phyloP scores from a whole-genome alignment of 371 early-diverging fungal species.

The Apophysomyces elegans region DNA sequence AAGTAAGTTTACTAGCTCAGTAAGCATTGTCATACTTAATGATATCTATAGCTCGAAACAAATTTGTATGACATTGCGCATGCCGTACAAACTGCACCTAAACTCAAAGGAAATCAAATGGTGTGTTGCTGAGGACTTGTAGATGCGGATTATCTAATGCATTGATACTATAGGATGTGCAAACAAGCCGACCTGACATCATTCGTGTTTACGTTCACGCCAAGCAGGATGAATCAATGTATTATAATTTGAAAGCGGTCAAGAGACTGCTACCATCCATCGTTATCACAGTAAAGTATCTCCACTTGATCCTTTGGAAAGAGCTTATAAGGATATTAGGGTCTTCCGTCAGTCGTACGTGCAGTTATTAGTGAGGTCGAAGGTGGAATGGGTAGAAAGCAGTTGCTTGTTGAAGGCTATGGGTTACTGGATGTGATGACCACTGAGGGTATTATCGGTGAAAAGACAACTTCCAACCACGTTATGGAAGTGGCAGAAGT shows the following conservation, averaged over 20 bases:
- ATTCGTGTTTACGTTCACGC: slow-evolving; percentile 75
- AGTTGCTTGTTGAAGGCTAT: slow-evolving; percentile 93
- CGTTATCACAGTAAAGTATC: slow-evolving; percentile 62
- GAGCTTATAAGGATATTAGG: slow-evolving; percentile 40
- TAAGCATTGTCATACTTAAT: background rate
- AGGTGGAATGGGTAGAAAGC: slow-evolving; percentile 60
- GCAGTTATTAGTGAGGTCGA: slow-evolving; percentile 86
- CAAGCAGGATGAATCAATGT: slow-evolving; percentile 70
- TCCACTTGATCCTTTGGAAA: background rate
- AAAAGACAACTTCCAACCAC: slow-evolving; percentile 88
- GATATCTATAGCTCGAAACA: slow-evolving; percentile 74
- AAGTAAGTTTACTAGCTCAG: slow-evolving; percentile 34
- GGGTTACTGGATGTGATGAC: slow-evolving; percentile 94
- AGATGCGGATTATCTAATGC: background rate
- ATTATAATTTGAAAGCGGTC: slow-evolving; percentile 80
- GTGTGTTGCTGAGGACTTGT: slow-evolving; percentile 33
- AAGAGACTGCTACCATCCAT: slow-evolving; percentile 86
- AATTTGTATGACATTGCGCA: slow-evolving; percentile 74
- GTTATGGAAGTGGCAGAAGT: slow-evolving; percentile 92
- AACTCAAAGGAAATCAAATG: slow-evolving; percentile 80
- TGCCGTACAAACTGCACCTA: slow-evolving; percentile 81
- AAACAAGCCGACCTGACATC: slow-evolving; percentile 71
- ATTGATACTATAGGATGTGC: slow-evolving; percentile 61
- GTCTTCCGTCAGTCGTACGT: slow-evolving; percentile 84
- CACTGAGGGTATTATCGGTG: slow-evolving; percentile 84